These are phyloP conservation scores for Ophiostoma quercus DNA, from an alignment of 2,329 filamentous ascomycete genomes.

Conservation along the genomic window DNA sequence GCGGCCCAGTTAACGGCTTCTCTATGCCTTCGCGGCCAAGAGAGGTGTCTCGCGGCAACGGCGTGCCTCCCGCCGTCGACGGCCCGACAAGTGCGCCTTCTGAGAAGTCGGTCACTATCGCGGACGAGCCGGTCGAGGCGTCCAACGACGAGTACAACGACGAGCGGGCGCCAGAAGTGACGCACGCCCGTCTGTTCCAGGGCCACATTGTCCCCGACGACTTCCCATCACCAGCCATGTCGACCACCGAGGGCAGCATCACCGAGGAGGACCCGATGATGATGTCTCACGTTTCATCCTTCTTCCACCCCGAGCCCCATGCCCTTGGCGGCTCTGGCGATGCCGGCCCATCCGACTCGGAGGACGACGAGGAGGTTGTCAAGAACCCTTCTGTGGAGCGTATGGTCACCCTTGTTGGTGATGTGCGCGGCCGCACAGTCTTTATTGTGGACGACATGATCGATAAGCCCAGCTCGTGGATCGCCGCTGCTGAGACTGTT, in stretches of 20 bases:
- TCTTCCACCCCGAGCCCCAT: constrained; percentile 63
- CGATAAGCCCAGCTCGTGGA: constrained; percentile 94
- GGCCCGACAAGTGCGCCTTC: constrained; percentile 2
- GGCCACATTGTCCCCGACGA: constrained; percentile 95
- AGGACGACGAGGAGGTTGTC: constrained; percentile 68
- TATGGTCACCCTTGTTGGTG: constrained; percentile 95
- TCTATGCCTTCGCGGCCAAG: background rate
- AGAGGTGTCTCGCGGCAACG: background rate
- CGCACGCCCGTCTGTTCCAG: constrained; percentile 82
- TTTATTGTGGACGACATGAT: constrained; percentile 99
- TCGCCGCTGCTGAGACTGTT: constrained; percentile 92
- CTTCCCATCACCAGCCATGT: constrained; percentile 71
- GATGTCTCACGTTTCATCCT: constrained; percentile 72
- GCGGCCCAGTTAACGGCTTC: background rate
- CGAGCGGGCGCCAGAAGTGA: constrained; percentile 79
- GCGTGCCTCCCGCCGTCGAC: background rate
- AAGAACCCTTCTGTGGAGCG: constrained; percentile 77
- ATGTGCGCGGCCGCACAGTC: constrained; percentile 81
- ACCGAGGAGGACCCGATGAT: constrained; percentile 76
- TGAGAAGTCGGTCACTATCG: constrained; percentile 10
- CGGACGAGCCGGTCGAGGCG: background rate
- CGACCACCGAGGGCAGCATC: constrained; percentile 60
- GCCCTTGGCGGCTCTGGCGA: constrained; percentile 81
- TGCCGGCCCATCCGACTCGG: constrained; percentile 75
- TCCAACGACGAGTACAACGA: constrained; percentile 60